Conservation (phyloP, 208 protist genomes). For the Wallacemonas sp. region DNA sequence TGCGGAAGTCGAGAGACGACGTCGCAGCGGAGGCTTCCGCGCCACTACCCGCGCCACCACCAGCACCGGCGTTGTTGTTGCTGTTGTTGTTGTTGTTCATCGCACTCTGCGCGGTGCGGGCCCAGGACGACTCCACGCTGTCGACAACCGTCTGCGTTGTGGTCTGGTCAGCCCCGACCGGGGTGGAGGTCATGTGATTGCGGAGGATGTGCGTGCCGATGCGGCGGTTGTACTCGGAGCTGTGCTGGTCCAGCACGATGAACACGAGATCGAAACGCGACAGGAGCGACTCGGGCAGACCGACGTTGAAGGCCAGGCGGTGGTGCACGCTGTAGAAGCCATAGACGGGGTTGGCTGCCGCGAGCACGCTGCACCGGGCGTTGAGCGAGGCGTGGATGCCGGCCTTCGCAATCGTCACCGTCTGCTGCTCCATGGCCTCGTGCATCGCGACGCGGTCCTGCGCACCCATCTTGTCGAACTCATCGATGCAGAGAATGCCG, state of each 20-base stretch:
- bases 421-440: slow-evolving; percentile 99
- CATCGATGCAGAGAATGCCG: slow-evolving; percentile 99
- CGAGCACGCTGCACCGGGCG: slow-evolving; percentile 98
- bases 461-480: slow-evolving; percentile 99
- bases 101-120: slow-evolving; percentile 19
- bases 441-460: slow-evolving; percentile 97
- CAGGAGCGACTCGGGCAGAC: slow-evolving; percentile 98
- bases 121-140: slow-evolving; percentile 52
- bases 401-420: slow-evolving; percentile 99
- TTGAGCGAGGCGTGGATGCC: slow-evolving; percentile 99
- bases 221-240: slow-evolving; percentile 87
- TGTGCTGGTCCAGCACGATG: slow-evolving; percentile 97
- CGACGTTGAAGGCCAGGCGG: slow-evolving; percentile 95
- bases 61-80: background rate
- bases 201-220: slow-evolving; percentile 97
- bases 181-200: slow-evolving; percentile 90
- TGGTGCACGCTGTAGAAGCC: slow-evolving; percentile 96
- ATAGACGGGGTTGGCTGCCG: slow-evolving; percentile 99
- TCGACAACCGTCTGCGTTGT: slow-evolving; percentile 71
- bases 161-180: slow-evolving; percentile 54
- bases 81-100: slow-evolving; percentile 1
- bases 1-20: slow-evolving; percentile 48
- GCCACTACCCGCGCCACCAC: background rate
- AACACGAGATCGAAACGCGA: slow-evolving; percentile 99
- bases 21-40: background rate